Percentiles rank a stretch among this genome's conserved stretches.
Evolutionary conservation across 208 protist species (phyloP).

Genomic region (Trypanosoma rangeli): DNA sequence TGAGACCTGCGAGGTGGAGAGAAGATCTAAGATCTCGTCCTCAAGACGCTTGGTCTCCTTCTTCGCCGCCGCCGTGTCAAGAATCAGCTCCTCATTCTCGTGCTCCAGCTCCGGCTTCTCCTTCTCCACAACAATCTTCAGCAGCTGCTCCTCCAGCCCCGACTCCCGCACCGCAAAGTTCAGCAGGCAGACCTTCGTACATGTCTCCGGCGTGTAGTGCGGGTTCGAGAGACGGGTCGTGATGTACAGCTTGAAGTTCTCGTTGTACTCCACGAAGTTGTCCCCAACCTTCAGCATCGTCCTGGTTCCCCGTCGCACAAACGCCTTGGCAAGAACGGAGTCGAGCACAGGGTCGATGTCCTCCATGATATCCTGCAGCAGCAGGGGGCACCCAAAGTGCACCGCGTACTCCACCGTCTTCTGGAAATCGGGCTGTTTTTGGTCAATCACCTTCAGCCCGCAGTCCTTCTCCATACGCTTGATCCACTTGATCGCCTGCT

Average conservation of each 20-base stretch:
- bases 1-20: conserved; percentile 91
- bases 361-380: conserved; percentile 97
- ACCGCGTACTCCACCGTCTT: conserved; percentile 97
- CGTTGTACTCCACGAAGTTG: conserved; percentile 97
- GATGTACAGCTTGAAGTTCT: conserved; percentile 97
- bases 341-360: conserved; percentile 98
- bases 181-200: conserved; percentile 96
- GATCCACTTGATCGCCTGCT: conserved; percentile 99
- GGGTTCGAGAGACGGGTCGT: conserved; percentile 98
- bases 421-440: conserved; percentile 95
- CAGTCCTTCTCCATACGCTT: conserved; percentile 95
- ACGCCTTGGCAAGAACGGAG: conserved; percentile 93
- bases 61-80: conserved; percentile 92
- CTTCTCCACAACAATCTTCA: conserved; percentile 97
- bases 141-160: conserved; percentile 98
- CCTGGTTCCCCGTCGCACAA: conserved; percentile 93
- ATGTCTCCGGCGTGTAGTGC: conserved; percentile 98
- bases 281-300: conserved; percentile 96
- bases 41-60: conserved; percentile 97
- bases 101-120: conserved; percentile 98
- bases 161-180: conserved; percentile 99
- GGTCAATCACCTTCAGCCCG: conserved; percentile 93
- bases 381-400: conserved; percentile 95
- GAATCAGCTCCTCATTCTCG: conserved; percentile 97
- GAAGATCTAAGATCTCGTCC: conserved; percentile 96